phyloP scores from a whole-genome alignment of 2,329 filamentous ascomycete species.

The Phialocephala sp. region DNA sequence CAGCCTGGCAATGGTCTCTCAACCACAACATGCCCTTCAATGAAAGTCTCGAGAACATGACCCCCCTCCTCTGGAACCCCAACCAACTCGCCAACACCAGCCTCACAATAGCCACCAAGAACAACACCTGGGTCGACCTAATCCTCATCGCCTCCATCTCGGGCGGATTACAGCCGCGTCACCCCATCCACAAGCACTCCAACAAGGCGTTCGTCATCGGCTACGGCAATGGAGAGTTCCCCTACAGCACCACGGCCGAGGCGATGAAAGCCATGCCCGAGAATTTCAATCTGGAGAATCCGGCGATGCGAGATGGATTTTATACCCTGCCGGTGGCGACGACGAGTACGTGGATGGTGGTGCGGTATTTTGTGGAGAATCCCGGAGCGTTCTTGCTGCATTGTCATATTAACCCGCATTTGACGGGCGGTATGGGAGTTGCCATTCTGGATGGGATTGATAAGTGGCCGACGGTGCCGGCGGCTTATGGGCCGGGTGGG shows the following conservation, averaged over 20 bases:
- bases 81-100: slow-evolving; percentile 37
- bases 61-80: slow-evolving; percentile 44
- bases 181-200: slow-evolving; percentile 55
- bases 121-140: slow-evolving; percentile 48
- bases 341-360: slow-evolving; percentile 47
- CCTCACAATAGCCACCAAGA: slow-evolving; percentile 44
- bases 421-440: slow-evolving; percentile 54
- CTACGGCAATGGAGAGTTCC: slow-evolving; percentile 45
- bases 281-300: slow-evolving; percentile 52
- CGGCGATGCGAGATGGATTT: slow-evolving; percentile 50
- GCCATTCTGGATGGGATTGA: slow-evolving; percentile 55
- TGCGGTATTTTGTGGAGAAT: slow-evolving; percentile 53
- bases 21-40: slow-evolving; percentile 38
- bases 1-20: slow-evolving; percentile 43
- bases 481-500: slow-evolving; percentile 20
- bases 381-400: slow-evolving; percentile 55
- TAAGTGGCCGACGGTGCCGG: slow-evolving; percentile 47
- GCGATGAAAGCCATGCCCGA: slow-evolving; percentile 47
- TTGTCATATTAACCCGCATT: slow-evolving; percentile 56
- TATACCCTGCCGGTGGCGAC: slow-evolving; percentile 38
- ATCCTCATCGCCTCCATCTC: slow-evolving; percentile 42
- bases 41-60: slow-evolving; percentile 41
- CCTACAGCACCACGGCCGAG: slow-evolving; percentile 48
- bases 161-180: slow-evolving; percentile 40
- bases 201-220: slow-evolving; percentile 52